phyloP scores from a whole-genome alignment of 2,329 filamentous ascomycete genomes.

The Fusarium irregulare region DNA sequence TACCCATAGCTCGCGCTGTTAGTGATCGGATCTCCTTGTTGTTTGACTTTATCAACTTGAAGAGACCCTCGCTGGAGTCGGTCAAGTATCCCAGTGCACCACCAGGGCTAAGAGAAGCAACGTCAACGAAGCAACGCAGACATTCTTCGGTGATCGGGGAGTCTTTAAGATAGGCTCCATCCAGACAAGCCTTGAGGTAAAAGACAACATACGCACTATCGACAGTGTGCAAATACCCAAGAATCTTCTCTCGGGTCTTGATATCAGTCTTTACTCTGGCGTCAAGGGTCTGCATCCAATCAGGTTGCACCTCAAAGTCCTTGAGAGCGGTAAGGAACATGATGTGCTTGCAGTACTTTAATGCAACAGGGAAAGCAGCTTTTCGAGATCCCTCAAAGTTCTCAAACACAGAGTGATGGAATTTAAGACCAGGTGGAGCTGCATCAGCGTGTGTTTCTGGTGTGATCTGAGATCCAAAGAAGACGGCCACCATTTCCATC shows the following conservation, averaged over 20 bases:
- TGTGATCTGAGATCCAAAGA: slow-evolving; percentile 58
- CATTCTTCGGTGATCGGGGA: slow-evolving; percentile 59
- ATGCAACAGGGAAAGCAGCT: slow-evolving; percentile 73
- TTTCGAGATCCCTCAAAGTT: slow-evolving; percentile 62
- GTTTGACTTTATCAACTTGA: slow-evolving; percentile 75
- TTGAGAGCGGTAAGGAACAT: slow-evolving; percentile 62
- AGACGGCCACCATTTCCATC: slow-evolving; percentile 61
- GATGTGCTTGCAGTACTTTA: slow-evolving; percentile 73
- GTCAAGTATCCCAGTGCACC: slow-evolving; percentile 62
- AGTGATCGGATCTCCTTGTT: slow-evolving; percentile 73
- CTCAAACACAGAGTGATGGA: slow-evolving; percentile 49
- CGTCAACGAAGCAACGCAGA: slow-evolving; percentile 64
- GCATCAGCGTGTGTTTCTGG: slow-evolving; percentile 51
- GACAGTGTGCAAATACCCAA: slow-evolving; percentile 60
- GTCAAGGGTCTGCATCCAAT: slow-evolving; percentile 87
- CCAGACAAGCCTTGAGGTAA: slow-evolving; percentile 66
- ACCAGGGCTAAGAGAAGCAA: slow-evolving; percentile 64
- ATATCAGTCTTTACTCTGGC: slow-evolving; percentile 77
- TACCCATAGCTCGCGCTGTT: slow-evolving; percentile 78
- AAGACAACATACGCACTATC: slow-evolving; percentile 55
- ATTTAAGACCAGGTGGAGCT: slow-evolving; percentile 39
- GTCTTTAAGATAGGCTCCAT: slow-evolving; percentile 63
- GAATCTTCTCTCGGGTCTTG: slow-evolving; percentile 69
- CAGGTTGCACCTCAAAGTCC: slow-evolving; percentile 72
- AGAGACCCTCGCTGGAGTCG: slow-evolving; percentile 62